phyloP scores from a whole-genome alignment of 176 grass and related monocot species.

The Hsuehochloa calcarea region DNA sequence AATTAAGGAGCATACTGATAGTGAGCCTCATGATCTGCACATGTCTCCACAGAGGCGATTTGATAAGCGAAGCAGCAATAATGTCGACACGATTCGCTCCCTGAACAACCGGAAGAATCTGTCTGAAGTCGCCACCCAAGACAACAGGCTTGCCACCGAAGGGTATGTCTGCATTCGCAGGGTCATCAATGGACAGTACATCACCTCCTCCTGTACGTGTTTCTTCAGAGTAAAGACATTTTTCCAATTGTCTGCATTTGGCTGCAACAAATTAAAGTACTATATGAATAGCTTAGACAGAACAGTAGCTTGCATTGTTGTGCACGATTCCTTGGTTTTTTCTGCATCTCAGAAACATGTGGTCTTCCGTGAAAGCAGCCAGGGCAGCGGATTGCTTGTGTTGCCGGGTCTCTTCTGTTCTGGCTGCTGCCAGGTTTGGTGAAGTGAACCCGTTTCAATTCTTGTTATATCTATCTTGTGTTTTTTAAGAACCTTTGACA shows the following conservation, averaged over 20 bases:
- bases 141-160: no score
- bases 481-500: background rate
- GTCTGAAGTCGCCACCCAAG: no score
- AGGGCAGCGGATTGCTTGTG: slow-evolving; percentile 15
- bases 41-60: no score
- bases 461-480: background rate
- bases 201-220: background rate
- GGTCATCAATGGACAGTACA: no score
- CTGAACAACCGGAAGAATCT: no score
- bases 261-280: background rate
- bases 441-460: background rate
- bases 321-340: slow-evolving; percentile 31
- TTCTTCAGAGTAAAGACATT: slow-evolving; percentile 33
- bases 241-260: slow-evolving; percentile 15
- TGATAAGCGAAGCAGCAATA: no score
- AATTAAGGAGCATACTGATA: no score
- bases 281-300: background rate
- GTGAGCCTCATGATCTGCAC: no score
- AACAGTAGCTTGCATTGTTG: slow-evolving; percentile 18
- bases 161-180: no score
- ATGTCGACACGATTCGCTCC: no score
- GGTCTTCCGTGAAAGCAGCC: slow-evolving; percentile 35
- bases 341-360: slow-evolving; percentile 27
- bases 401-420: slow-evolving; percentile 24
- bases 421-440: slow-evolving; percentile 31